Conservation (phyloP, 2,329 filamentous ascomycete species). For the Colletotrichum sp. region DNA sequence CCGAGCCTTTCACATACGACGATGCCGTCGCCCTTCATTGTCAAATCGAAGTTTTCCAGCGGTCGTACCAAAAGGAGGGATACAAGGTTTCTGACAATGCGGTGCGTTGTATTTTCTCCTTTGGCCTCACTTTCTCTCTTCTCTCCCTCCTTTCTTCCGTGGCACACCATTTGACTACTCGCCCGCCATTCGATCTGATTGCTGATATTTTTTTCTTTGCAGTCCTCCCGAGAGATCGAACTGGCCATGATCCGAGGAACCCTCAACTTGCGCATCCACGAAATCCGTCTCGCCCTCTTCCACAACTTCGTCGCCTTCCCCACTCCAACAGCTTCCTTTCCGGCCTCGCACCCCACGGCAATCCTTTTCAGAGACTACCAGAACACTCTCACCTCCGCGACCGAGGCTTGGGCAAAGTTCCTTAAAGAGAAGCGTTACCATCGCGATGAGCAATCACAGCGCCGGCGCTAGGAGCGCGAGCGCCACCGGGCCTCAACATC, state of each 20-base stretch:
- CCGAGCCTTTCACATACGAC: neutral
- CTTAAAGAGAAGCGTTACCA: neutral
- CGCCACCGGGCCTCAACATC: neutral
- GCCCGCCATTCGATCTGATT: too few relatives aligned
- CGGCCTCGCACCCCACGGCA: neutral
- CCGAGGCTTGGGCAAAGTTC: neutral
- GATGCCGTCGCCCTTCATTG: neutral
- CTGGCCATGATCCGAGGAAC: neutral
- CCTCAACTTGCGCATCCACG: neutral
- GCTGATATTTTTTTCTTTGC: too few relatives aligned
- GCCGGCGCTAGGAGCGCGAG: neutral
- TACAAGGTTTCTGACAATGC: neutral
- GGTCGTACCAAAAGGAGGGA: neutral
- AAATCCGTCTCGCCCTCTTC: neutral
- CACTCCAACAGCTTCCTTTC: neutral
- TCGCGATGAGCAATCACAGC: neutral
- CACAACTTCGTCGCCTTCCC: neutral
- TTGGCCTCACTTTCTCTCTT: too few relatives aligned
- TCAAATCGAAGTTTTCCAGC: neutral
- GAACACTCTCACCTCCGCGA: neutral
- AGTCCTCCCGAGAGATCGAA: neutral
- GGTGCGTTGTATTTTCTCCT: neutral
- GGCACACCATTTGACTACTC: too few relatives aligned
- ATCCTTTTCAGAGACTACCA: neutral
- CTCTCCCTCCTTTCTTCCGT: too few relatives aligned